Conservation (phyloP, 2,329 filamentous ascomycete species). For the Fusarium nelsonii region DNA sequence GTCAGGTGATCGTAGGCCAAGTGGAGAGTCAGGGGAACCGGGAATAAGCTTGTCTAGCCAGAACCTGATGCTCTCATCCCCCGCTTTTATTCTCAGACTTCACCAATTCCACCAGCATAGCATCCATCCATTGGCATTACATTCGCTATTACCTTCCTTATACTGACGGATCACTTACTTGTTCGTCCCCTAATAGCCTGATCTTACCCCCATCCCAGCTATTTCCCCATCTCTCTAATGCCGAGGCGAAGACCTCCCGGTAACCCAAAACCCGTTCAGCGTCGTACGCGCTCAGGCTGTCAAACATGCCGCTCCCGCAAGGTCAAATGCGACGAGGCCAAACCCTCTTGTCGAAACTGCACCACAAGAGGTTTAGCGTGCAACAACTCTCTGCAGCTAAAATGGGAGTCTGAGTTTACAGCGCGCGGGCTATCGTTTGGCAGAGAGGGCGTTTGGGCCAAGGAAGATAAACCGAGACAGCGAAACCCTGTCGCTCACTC, state of each 20-base stretch:
- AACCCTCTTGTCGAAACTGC: conserved; percentile 39
- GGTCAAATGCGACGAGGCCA: conserved; percentile 44
- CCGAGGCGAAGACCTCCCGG: conserved; percentile 37
- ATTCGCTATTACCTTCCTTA: conserved; percentile 5
- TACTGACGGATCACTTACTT: not conserved
- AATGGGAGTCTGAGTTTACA: conserved; percentile 50
- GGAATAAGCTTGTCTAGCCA: conserved; percentile 17
- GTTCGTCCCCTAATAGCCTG: too few species aligned
- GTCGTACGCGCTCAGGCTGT: conserved; percentile 41
- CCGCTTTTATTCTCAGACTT: conserved; percentile 30
- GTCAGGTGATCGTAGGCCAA: conserved; percentile 26
- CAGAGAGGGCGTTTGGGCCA: conserved; percentile 49
- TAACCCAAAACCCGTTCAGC: conserved; percentile 27
- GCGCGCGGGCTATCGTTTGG: conserved; percentile 48
- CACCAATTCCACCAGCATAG: conserved; percentile 7
- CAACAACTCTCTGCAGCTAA: conserved; percentile 34
- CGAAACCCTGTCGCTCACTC: conserved; percentile 1
- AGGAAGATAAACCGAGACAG: conserved; percentile 12
- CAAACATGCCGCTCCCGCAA: conserved; percentile 44
- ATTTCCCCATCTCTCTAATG: conserved; percentile 13
- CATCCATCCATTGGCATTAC: not conserved
- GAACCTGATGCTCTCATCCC: conserved; percentile 7
- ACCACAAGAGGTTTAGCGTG: conserved; percentile 30
- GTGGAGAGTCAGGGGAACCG: conserved; percentile 15
- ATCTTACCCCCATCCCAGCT: not conserved